Percentiles rank a stretch among this genome's conserved stretches.
Evolutionary conservation across 108 stramenopile genomes (phyloP).

Genomic region (Pseudonitzschia delicatissima): DNA sequence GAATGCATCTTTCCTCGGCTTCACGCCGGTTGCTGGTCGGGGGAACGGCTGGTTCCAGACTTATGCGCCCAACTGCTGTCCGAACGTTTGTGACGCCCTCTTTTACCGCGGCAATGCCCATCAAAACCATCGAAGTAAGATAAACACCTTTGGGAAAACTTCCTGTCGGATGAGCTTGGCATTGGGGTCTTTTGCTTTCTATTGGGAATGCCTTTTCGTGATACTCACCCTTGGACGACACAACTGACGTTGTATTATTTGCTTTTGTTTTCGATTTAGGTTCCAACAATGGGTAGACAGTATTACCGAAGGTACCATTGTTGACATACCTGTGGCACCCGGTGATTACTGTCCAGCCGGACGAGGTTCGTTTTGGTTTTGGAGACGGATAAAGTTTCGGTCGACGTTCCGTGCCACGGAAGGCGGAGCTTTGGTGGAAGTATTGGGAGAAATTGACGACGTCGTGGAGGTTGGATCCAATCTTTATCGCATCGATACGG

Average conservation of each 20-base stretch:
- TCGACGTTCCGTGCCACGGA: slow-evolving; percentile 88
- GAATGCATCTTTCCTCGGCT: slow-evolving; percentile 3
- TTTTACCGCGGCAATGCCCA: slow-evolving; percentile 46
- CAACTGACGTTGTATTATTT: not conserved
- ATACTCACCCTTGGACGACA: not conserved
- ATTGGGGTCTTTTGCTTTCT: not conserved
- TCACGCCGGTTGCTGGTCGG: not conserved
- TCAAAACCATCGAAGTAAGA: slow-evolving; percentile 76
- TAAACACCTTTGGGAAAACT: not conserved
- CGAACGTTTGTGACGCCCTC: slow-evolving; percentile 32
- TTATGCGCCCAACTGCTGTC: not conserved
- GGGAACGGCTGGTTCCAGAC: not conserved
- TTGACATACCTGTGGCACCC: slow-evolving; percentile 87
- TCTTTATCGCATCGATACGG: slow-evolving; percentile 90
- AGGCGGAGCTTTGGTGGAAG: slow-evolving; percentile 84
- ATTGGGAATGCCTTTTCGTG: not conserved
- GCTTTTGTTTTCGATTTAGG: slow-evolving; percentile 34
- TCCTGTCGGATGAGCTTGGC: not conserved
- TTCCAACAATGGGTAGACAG: slow-evolving; percentile 94
- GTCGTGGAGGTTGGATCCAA: slow-evolving; percentile 93
- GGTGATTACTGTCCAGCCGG: no score
- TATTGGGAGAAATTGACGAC: slow-evolving; percentile 90
- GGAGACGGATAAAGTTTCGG: slow-evolving; percentile 95
- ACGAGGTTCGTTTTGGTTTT: no score
- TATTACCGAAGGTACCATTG: slow-evolving; percentile 97